A percentile compares a stretch with the other conserved stretches of the same genome.
Conservation (phyloP, 2,329 filamentous ascomycete species). For the Aspergillus hortae region DNA sequence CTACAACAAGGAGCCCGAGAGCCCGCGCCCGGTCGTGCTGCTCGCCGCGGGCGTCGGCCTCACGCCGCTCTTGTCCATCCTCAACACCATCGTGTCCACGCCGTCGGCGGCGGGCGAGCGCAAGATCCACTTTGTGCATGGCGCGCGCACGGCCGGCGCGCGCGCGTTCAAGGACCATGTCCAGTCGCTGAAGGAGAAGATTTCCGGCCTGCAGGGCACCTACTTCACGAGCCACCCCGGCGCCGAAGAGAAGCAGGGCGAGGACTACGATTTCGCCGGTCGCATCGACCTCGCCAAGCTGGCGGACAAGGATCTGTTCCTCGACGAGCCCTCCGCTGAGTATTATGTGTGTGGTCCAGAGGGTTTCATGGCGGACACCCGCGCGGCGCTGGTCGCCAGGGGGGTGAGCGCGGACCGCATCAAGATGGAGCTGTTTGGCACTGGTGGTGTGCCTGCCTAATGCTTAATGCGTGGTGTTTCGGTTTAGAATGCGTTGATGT, state of each 20-base stretch:
- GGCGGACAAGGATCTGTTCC: slow-evolving; percentile 53
- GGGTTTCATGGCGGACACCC: slow-evolving; percentile 63
- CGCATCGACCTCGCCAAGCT: slow-evolving; percentile 58
- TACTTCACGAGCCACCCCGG: slow-evolving; percentile 57
- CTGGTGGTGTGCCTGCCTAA: slow-evolving; percentile 40
- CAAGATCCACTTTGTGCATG: slow-evolving; percentile 59
- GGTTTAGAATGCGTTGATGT: background rate
- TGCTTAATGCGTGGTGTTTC: background rate
- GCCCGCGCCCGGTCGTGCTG: slow-evolving; percentile 54
- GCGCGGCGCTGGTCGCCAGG: slow-evolving; percentile 49
- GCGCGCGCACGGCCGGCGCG: slow-evolving; percentile 46
- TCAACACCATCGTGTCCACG: slow-evolving; percentile 48
- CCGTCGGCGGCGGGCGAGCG: slow-evolving; percentile 43
- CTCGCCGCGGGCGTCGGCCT: slow-evolving; percentile 61
- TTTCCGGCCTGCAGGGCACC: slow-evolving; percentile 49
- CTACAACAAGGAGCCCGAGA: slow-evolving; percentile 38
- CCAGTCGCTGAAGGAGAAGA: slow-evolving; percentile 38
- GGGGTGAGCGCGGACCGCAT: slow-evolving; percentile 60
- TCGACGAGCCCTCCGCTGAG: slow-evolving; percentile 52
- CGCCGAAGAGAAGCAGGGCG: slow-evolving; percentile 47
- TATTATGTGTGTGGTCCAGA: slow-evolving; percentile 73
- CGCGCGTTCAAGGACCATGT: slow-evolving; percentile 55
- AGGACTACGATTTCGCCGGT: slow-evolving; percentile 59
- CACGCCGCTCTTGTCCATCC: slow-evolving; percentile 59
- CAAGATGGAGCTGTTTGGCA: slow-evolving; percentile 66